These are phyloP conservation scores for Neocatenulostroma microsporum DNA, from an alignment of 2,329 filamentous ascomycete genomes.

Conservation along the genomic window DNA sequence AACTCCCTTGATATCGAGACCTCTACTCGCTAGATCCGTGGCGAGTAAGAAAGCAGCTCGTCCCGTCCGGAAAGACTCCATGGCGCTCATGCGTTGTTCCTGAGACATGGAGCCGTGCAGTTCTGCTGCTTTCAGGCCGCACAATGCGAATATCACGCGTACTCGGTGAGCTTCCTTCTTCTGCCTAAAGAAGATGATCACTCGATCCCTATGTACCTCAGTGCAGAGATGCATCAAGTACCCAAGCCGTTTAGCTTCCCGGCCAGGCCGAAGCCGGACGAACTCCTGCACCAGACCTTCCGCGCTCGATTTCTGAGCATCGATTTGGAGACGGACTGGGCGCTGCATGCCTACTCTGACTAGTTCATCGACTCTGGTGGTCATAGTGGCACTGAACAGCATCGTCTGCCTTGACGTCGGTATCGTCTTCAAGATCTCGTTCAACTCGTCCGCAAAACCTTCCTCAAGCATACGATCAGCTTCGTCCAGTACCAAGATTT, in stretches of 20 bases:
- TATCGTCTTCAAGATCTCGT: conserved; percentile 61
- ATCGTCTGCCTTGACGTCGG: conserved; percentile 26
- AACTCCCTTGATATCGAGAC: conserved; percentile 96
- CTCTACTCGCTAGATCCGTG: conserved; percentile 90
- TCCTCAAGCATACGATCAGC: conserved; percentile 86
- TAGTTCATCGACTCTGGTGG: conserved; percentile 83
- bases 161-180: conserved; percentile 91
- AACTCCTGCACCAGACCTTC: conserved; percentile 86
- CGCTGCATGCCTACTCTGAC: conserved; percentile 85
- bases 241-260: conserved; percentile 80
- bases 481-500: conserved; percentile 86
- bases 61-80: conserved; percentile 84
- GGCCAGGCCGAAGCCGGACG: conserved; percentile 76
- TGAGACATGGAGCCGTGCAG: conserved; percentile 95
- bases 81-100: conserved; percentile 87
- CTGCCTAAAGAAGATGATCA: conserved; percentile 95
- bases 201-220: conserved; percentile 74
- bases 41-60: conserved; percentile 80
- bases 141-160: conserved; percentile 80
- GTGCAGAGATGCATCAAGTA: conserved; percentile 83
- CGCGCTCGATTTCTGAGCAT: conserved; percentile 82
- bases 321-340: conserved; percentile 83
- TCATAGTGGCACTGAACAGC: conserved; percentile 94
- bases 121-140: conserved; percentile 79
- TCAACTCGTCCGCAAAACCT: conserved; percentile 90